phyloP scores from a whole-genome alignment of 768 basidiomycete genomes.

The Candolleomyces efflorescens region DNA sequence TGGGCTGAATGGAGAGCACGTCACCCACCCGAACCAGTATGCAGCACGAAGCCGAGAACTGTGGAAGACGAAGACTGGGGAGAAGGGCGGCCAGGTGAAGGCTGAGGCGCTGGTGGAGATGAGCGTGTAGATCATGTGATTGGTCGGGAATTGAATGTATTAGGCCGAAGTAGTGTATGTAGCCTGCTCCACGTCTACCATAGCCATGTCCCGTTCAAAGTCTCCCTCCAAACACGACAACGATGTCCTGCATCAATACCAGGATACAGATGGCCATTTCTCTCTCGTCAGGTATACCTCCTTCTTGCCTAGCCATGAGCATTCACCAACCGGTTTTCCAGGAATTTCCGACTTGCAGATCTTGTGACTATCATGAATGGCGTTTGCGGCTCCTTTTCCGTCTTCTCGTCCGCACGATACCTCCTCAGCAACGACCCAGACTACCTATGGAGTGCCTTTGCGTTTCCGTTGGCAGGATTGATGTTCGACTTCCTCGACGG shows the following conservation, averaged over 20 bases:
- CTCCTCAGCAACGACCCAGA: slow-evolving; percentile 73
- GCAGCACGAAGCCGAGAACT: slow-evolving; percentile 71
- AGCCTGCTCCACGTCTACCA: slow-evolving; percentile 8
- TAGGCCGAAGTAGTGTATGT: background rate
- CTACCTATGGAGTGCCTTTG: slow-evolving; percentile 83
- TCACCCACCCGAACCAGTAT: slow-evolving; percentile 94
- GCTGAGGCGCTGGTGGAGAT: slow-evolving; percentile 21
- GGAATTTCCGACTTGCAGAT: slow-evolving; percentile 97
- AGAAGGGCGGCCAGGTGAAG: slow-evolving; percentile 25
- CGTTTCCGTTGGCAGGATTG: slow-evolving; percentile 87
- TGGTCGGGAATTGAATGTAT: slow-evolving; percentile 2
- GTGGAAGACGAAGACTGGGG: slow-evolving; percentile 30
- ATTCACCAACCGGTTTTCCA: slow-evolving; percentile 25
- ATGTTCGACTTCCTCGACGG: slow-evolving; percentile 98
- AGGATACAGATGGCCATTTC: slow-evolving; percentile 92
- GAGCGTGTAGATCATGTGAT: slow-evolving; percentile 7
- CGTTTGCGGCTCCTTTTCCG: slow-evolving; percentile 93
- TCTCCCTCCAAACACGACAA: slow-evolving; percentile 24
- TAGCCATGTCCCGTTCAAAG: slow-evolving; percentile 50
- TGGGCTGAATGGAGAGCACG: slow-evolving; percentile 79
- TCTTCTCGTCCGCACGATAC: slow-evolving; percentile 92
- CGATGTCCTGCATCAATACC: slow-evolving; percentile 71
- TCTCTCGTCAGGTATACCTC: slow-evolving; percentile 82
- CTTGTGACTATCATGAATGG: slow-evolving; percentile 99
- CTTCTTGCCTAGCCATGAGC: slow-evolving; percentile 13